A percentile compares a stretch with the other conserved stretches of the same genome.
Evolutionary conservation across 805 yeast genomes (phyloP).

Genomic region (Brettanomyces anomalus): DNA sequence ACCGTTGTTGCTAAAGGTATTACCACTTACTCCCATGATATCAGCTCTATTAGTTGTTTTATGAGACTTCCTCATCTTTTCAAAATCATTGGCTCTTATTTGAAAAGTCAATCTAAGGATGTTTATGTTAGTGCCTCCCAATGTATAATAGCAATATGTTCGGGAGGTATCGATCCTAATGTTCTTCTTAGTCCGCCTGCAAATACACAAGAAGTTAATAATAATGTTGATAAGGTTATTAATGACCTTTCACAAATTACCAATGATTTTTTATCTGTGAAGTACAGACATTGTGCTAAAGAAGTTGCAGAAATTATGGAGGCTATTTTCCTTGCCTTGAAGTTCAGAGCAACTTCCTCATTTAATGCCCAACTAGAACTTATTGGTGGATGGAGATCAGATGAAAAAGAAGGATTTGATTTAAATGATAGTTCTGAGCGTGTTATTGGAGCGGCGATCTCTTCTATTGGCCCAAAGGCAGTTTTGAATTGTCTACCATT

Average conservation of each 20-base stretch:
- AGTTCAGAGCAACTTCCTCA: constrained; percentile 62
- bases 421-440: constrained; percentile 68
- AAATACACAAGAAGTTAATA: constrained; percentile 42
- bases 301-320: constrained; percentile 65
- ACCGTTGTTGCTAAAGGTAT: constrained; percentile 87
- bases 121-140: constrained; percentile 75
- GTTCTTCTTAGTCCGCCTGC: constrained; percentile 44
- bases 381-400: constrained; percentile 81
- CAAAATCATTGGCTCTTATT: constrained; percentile 49
- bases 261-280: constrained; percentile 52
- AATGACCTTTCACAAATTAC: constrained; percentile 43
- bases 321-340: constrained; percentile 52
- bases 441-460: constrained; percentile 70
- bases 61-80: constrained; percentile 48
- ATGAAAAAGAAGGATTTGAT: constrained; percentile 60
- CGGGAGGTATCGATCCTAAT: constrained; percentile 56
- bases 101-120: constrained; percentile 54
- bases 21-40: constrained; percentile 37
- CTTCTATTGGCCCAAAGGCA: constrained; percentile 78
- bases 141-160: constrained; percentile 72
- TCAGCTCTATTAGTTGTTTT: constrained; percentile 45
- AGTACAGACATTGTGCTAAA: constrained; percentile 66
- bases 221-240: constrained; percentile 46
- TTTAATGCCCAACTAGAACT: constrained; percentile 55
- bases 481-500: constrained; percentile 72